Percentiles rank a stretch among this genome's conserved stretches.
Evolutionary conservation across 169 alveolate species (phyloP).

Genomic region (Babesia bovis): DNA sequence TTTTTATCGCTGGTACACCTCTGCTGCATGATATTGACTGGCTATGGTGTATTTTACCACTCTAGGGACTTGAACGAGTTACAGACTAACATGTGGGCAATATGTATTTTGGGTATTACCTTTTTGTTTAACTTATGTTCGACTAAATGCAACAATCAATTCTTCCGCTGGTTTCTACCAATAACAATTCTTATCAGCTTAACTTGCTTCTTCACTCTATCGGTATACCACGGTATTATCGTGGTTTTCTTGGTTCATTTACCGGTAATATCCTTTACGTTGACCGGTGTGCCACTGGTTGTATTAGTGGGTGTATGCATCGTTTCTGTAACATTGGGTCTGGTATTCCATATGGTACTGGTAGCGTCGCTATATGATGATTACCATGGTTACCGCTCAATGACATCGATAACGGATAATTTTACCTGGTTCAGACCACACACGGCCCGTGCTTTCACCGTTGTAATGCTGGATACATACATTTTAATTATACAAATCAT

Average conservation of each 20-base stretch:
- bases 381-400: neutral
- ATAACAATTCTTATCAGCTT: slow-evolving; percentile 28
- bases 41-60: slow-evolving; percentile 49
- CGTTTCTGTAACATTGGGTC: slow-evolving; percentile 30
- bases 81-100: slow-evolving; percentile 53
- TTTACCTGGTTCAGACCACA: slow-evolving; percentile 14
- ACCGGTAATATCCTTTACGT: slow-evolving; percentile 39
- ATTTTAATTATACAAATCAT: slow-evolving; percentile 22
- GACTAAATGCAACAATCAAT: slow-evolving; percentile 4
- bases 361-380: slow-evolving; percentile 10
- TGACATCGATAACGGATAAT: neutral
- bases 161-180: slow-evolving; percentile 48
- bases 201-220: slow-evolving; percentile 22
- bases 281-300: slow-evolving; percentile 57
- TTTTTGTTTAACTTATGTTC: slow-evolving; percentile 24
- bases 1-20: slow-evolving; percentile 50
- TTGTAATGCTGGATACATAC: slow-evolving; percentile 23
- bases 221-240: slow-evolving; percentile 59
- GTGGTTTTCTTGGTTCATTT: slow-evolving; percentile 42
- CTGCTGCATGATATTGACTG: slow-evolving; percentile 29
- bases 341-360: slow-evolving; percentile 32
- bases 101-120: slow-evolving; percentile 11
- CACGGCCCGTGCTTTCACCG: slow-evolving; percentile 8
- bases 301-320: slow-evolving; percentile 2
- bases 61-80: slow-evolving; percentile 21